Conservation (phyloP, 169 alveolate species). For the Babesia ovis region DNA sequence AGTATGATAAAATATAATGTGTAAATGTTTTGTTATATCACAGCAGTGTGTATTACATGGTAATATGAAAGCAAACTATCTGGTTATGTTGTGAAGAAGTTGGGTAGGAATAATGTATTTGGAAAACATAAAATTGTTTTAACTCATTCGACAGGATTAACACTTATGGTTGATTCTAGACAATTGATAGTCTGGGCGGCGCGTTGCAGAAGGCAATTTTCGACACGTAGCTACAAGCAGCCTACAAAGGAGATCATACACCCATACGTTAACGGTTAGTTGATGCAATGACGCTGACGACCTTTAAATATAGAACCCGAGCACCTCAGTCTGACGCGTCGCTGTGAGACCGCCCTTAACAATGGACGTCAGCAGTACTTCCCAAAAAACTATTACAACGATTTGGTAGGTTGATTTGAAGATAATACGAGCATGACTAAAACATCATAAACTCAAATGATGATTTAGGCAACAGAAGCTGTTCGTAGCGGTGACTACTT, state of each 20-base stretch:
- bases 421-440: too few relatives aligned
- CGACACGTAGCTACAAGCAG: slow-evolving; percentile 67
- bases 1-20: too few relatives aligned
- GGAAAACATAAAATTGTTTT: too few relatives aligned
- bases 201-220: slow-evolving; percentile 10
- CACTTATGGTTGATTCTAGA: too few relatives aligned
- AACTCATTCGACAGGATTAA: too few relatives aligned
- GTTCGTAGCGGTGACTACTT: slow-evolving; percentile 80
- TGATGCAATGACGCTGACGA: not conserved
- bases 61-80: too few relatives aligned
- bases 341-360: slow-evolving; percentile 52
- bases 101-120: too few relatives aligned
- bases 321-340: slow-evolving; percentile 67
- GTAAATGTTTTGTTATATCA: too few relatives aligned
- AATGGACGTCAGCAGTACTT: slow-evolving; percentile 61
- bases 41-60: too few relatives aligned
- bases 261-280: slow-evolving; percentile 63
- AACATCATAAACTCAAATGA: not conserved
- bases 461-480: slow-evolving; percentile 48
- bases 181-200: too few relatives aligned
- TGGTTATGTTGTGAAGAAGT: too few relatives aligned
- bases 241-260: slow-evolving; percentile 64
- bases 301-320: too few relatives aligned
- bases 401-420: slow-evolving; percentile 53
- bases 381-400: slow-evolving; percentile 70